A percentile compares a stretch with the other conserved stretches of the same genome.
Evolutionary conservation across 2,329 filamentous ascomycete genomes (phyloP).

Genomic region (Mollisia scopiformis): DNA sequence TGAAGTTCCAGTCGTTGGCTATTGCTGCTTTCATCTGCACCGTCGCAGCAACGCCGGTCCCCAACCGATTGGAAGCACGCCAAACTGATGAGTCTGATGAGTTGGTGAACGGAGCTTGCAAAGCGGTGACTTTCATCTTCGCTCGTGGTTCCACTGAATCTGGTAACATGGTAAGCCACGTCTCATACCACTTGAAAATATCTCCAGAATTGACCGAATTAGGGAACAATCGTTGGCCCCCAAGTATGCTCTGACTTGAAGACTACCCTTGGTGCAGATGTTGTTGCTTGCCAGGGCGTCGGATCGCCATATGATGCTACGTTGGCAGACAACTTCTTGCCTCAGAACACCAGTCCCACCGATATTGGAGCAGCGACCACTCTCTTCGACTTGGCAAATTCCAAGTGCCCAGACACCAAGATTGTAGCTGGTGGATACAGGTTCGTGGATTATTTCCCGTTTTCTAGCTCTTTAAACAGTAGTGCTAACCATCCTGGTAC

Average conservation of each 20-base stretch:
- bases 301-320: constrained; percentile 19
- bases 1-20: constrained; percentile 4
- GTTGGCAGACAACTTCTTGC: constrained; percentile 20
- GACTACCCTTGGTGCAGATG: constrained; percentile 16
- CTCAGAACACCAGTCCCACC: constrained; percentile 16
- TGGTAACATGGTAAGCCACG: constrained; percentile 45
- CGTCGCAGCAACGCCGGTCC: constrained; percentile 1
- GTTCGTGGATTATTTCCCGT: constrained; percentile 13
- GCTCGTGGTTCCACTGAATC: constrained; percentile 48
- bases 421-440: constrained; percentile 41
- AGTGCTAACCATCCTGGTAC: neutral
- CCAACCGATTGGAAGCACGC: neutral
- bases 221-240: constrained; percentile 33
- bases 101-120: constrained; percentile 33
- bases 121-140: constrained; percentile 47
- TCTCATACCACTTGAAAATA: neutral
- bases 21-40: neutral
- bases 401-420: constrained; percentile 38
- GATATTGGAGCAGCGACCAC: constrained; percentile 20
- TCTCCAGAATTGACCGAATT: constrained; percentile 1
- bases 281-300: constrained; percentile 36
- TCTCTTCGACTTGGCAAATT: constrained; percentile 35
- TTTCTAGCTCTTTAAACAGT: neutral
- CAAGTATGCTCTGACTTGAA: constrained; percentile 28
- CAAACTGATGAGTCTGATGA: constrained; percentile 4